Conservation (phyloP, 225 moss, liverwort and hornwort species). For the Physcomitrium patens region DNA sequence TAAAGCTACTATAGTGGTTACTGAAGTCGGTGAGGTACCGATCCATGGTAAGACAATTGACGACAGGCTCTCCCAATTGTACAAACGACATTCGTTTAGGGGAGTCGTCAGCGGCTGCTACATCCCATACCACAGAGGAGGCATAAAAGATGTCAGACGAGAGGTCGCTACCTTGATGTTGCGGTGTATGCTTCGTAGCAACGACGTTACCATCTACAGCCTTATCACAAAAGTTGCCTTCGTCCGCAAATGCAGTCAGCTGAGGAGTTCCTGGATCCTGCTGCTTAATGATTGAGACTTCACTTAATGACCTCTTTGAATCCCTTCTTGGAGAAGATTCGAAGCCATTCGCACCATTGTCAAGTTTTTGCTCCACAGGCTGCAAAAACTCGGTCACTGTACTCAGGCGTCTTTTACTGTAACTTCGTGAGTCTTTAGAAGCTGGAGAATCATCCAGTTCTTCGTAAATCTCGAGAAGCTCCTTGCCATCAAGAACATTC, state of each 20-base stretch:
- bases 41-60: not conserved
- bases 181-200: constrained; percentile 31
- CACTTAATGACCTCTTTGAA: constrained; percentile 1
- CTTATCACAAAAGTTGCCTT: constrained; percentile 47
- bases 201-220: constrained; percentile 47
- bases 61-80: not conserved
- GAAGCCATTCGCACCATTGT: not conserved
- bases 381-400: constrained; percentile 37
- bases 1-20: constrained; percentile 21
- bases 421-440: constrained; percentile 30
- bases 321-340: constrained; percentile 2
- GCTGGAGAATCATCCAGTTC: constrained; percentile 13
- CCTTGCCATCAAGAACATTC: constrained; percentile 13
- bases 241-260: constrained; percentile 25
- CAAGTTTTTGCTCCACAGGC: constrained; percentile 25
- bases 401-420: constrained; percentile 27
- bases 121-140: constrained; percentile 32
- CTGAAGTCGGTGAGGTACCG: constrained; percentile 15
- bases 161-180: constrained; percentile 24
- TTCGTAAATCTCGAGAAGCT: constrained; percentile 13
- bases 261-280: constrained; percentile 22
- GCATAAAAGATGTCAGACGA: constrained; percentile 14
- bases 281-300: not conserved
- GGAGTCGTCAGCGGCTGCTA: constrained; percentile 21
- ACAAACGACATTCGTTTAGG: constrained; percentile 15